Conservation (phyloP, 345 rosid species). For the Ceriops decandra region DNA sequence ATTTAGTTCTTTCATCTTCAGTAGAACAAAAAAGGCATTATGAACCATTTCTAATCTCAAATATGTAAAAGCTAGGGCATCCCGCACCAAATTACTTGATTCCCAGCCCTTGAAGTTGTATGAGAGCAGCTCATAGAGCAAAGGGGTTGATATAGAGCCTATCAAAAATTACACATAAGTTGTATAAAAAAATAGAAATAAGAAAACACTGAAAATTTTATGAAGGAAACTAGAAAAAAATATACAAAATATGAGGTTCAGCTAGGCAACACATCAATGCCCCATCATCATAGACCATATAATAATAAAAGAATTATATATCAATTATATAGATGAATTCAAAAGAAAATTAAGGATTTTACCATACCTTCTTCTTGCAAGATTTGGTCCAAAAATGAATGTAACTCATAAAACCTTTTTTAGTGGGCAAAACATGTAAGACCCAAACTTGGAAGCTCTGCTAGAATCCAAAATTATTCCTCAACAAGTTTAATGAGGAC, state of each 20-base stretch:
- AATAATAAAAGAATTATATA: not conserved
- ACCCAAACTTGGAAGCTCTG: slow-evolving; percentile 46
- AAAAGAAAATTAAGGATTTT: not conserved
- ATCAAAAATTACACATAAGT: slow-evolving; percentile 38
- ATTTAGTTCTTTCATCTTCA: slow-evolving; percentile 60
- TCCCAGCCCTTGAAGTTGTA: slow-evolving; percentile 48
- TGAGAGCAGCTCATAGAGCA: slow-evolving; percentile 50
- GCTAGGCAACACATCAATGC: not conserved
- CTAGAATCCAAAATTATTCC: slow-evolving; percentile 43
- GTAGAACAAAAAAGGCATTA: slow-evolving; percentile 63
- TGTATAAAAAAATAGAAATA: slow-evolving; percentile 25
- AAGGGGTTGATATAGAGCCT: slow-evolving; percentile 69
- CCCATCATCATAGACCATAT: not conserved
- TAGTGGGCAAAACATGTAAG: slow-evolving; percentile 50
- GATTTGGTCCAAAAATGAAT: slow-evolving; percentile 42
- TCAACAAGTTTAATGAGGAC: slow-evolving; percentile 24
- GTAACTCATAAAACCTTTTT: slow-evolving; percentile 50
- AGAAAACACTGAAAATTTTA: slow-evolving; percentile 8
- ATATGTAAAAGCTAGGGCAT: slow-evolving; percentile 61
- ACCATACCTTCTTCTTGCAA: slow-evolving; percentile 56
- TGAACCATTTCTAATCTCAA: slow-evolving; percentile 65
- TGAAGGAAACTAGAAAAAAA: not conserved
- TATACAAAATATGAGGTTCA: too few relatives aligned
- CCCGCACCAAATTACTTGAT: slow-evolving; percentile 57
- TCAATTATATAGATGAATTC: not conserved